Evolutionary conservation across 2,329 filamentous ascomycete genomes (phyloP), one percentile per base, ranked within the genome.

Genomic region (Sporothrix phasma): DNA sequence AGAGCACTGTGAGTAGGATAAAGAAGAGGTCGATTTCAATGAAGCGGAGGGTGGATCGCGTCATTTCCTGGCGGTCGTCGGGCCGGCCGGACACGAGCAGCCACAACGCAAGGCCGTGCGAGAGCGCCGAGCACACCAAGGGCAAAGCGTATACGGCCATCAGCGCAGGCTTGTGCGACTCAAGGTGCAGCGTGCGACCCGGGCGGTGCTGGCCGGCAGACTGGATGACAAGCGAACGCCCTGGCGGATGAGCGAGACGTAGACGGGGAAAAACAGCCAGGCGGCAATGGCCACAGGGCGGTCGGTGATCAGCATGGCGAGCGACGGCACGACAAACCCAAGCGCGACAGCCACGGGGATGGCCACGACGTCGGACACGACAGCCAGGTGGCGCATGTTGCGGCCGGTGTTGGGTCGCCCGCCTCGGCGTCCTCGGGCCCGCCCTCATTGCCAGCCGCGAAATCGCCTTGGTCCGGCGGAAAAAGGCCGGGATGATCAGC

Each of bases 211-310:
- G 68, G 8, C 72, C 70, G 19, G 65, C 56, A 10, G 64, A 60
- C 8, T 62, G 19, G 15, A 74, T 56, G 19, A 64, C 41, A 41
- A 63, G 13, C 75, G 73, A 37, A 78, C 71, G 7, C 67, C 70
- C 61, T 75, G 73, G 0, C 79, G 78, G 19, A 80, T 65, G 11
- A 78, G 65, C 2, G 77, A 75, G 1, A 82, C 79, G 71, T 78
- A 80, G 51, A 81, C 63, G 0, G 81, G 81, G 70, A 81, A 82
- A 69, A 82, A 76, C 15, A 83, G 74, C 81, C 81, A 83, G n/a
- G 76, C 63, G 6, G 73, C 68, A 37, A 82, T 75, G 22, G 74
- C 68, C 13, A 68, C 67, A 0, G 78, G 74, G 0, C 74, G 67
- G 58, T 74, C 73, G 56, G 76, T 67, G n/a, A 74, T 67, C n/a